Conservation (phyloP, 2,329 filamentous ascomycete genomes). For the Lojkania enalia region DNA sequence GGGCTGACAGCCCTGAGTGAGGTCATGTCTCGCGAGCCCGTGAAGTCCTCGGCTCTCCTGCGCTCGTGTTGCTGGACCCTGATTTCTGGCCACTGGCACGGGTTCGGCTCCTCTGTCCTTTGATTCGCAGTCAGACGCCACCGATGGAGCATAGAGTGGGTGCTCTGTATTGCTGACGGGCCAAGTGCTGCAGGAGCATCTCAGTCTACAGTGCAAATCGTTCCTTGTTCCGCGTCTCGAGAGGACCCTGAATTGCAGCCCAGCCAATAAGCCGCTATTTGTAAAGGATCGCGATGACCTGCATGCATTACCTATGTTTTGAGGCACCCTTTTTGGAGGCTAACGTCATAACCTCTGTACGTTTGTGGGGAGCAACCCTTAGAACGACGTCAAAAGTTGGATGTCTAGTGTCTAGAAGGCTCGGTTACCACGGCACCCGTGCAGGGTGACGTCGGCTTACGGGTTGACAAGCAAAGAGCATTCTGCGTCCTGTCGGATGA, state of each 20-base stretch:
- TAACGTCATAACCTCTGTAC: constrained; percentile 14
- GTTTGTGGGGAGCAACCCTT: too few relatives aligned
- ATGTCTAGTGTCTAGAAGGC: too few relatives aligned
- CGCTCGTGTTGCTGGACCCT: constrained; percentile 10
- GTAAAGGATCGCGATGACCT: constrained; percentile 23
- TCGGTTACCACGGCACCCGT: too few relatives aligned
- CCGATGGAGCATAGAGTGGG: too few relatives aligned
- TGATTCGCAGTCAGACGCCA: not conserved
- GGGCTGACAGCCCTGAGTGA: constrained; percentile 4
- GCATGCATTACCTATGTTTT: constrained; percentile 9
- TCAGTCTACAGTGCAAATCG: constrained; percentile 23
- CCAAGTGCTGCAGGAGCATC: constrained; percentile 14
- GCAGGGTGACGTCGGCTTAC: too few relatives aligned
- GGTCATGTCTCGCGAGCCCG: constrained; percentile 3
- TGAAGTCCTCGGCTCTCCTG: not conserved
- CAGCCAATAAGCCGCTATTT: constrained; percentile 8
- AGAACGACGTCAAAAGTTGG: too few relatives aligned
- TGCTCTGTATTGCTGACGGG: too few relatives aligned
- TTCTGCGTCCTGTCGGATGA: too few relatives aligned
- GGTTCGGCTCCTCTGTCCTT: not conserved
- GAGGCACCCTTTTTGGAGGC: not conserved
- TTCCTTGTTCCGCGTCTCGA: constrained; percentile 14
- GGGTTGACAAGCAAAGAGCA: too few relatives aligned
- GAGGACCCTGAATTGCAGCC: constrained; percentile 12
- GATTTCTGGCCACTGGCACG: not conserved